These are phyloP conservation scores for Calcarisporium arbuscula DNA, from an alignment of 2,329 filamentous ascomycete species.

Conservation along the genomic window DNA sequence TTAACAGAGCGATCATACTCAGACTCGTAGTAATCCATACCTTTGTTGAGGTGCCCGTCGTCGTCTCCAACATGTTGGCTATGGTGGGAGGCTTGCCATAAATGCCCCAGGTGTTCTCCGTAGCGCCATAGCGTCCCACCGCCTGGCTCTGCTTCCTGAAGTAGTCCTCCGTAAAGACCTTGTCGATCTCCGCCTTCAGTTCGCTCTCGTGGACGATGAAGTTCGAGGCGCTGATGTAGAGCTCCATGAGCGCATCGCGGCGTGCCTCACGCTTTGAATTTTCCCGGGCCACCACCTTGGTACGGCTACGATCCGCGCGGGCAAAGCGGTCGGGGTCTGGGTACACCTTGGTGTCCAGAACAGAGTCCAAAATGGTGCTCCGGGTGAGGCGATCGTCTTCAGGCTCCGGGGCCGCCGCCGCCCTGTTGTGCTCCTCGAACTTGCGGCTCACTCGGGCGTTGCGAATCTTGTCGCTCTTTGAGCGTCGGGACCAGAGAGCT, in stretches of 20 bases:
- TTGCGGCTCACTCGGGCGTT: slow-evolving; percentile 36
- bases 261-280: slow-evolving; percentile 49
- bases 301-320: slow-evolving; percentile 41
- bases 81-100: slow-evolving; percentile 40
- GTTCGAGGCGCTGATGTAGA: slow-evolving; percentile 81
- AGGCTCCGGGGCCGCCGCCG: slow-evolving; percentile 58
- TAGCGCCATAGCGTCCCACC: slow-evolving; percentile 23
- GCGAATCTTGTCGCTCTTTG: slow-evolving; percentile 29
- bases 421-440: slow-evolving; percentile 38
- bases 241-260: slow-evolving; percentile 68
- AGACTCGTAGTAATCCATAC: slow-evolving; percentile 29
- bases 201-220: slow-evolving; percentile 84
- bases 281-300: slow-evolving; percentile 36
- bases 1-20: slow-evolving; percentile 39
- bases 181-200: slow-evolving; percentile 66
- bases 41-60: slow-evolving; percentile 27
- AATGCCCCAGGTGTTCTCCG: slow-evolving; percentile 48
- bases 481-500: slow-evolving; percentile 63
- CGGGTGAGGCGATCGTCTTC: slow-evolving; percentile 73
- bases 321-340: slow-evolving; percentile 58
- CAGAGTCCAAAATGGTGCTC: slow-evolving; percentile 51
- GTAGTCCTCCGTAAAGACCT: slow-evolving; percentile 63
- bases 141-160: slow-evolving; percentile 33
- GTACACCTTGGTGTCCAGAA: slow-evolving; percentile 42
- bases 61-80: slow-evolving; percentile 34